Evolutionary conservation across 345 rosid genomes (phyloP), one percentile per base, ranked within the genome.

Genomic region (Murraya paniculata): DNA sequence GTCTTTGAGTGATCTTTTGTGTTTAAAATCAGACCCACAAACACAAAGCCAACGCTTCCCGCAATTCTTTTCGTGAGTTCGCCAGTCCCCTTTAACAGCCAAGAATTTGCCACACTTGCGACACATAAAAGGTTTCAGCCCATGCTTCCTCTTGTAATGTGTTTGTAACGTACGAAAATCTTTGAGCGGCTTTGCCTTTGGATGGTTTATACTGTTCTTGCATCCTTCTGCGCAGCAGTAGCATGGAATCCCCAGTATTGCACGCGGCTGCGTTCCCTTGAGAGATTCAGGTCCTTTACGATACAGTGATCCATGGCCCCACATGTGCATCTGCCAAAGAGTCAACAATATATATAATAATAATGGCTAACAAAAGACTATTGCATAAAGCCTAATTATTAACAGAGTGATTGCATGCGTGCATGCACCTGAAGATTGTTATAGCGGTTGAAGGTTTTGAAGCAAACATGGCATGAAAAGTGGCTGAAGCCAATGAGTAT

Each of bases 271-370:
- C 0, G 86, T 84, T 45, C 97, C 97, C 85, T 86, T 93, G 7
- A 93, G 83, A 1, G 94, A 92, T 55, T 90, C 92, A 1, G 97
- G 88, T 10, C 98, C 96, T 78, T 84, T 86, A 1, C 98, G 84
- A 74, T 91, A 93, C 72, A 93, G 94, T 38, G 97, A 92, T 76
- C 97, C 95, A 48, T 94, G 98, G 4, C 97, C 97, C 98, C 98
- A 94, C 95, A 93, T 88, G 83, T 93, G 98, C 97, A 94, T 94
- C 97, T 89, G 84, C 73, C 66, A 38, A 25, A 3, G 60, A 36
- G 60, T 61, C 24, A n/a, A 39, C 38, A 72, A n/a, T 13, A 28
- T 13, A 28, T 9, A 28, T 35, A 5, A 19, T 24, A 18, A 53
- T n/a, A 24, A 27, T 35, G 68, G 36, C 18, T 13, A 13, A 11